A percentile compares a stretch with the other conserved stretches of the same genome.
phyloP scores from a whole-genome alignment of 768 basidiomycete species.

The Jaapia argillacea region DNA sequence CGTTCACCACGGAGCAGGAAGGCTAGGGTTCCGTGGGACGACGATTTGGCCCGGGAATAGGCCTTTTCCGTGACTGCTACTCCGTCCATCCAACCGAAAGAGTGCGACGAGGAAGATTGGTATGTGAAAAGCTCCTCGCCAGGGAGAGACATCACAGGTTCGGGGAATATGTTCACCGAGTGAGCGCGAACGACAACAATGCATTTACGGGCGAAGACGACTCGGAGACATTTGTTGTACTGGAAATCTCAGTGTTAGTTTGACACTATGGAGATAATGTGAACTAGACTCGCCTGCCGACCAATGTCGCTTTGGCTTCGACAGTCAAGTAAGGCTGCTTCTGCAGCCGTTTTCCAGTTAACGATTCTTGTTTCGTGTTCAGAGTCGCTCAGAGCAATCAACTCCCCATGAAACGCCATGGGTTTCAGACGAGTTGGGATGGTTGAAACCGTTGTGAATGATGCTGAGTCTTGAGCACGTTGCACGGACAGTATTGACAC shows the following conservation, averaged over 20 bases:
- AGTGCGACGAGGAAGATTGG: slow-evolving; percentile 30
- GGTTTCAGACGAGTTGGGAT: slow-evolving; percentile 35
- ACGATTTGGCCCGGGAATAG: not conserved
- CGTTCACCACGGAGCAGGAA: slow-evolving; percentile 49
- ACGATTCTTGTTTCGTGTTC: slow-evolving; percentile 37
- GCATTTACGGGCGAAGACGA: slow-evolving; percentile 34
- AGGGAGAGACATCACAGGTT: slow-evolving; percentile 26
- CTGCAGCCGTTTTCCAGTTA: slow-evolving; percentile 41
- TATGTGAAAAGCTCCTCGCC: slow-evolving; percentile 17
- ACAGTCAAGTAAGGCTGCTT: slow-evolving; percentile 35
- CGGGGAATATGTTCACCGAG: slow-evolving; percentile 45
- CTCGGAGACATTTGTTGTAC: slow-evolving; percentile 43
- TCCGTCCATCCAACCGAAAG: slow-evolving; percentile 64
- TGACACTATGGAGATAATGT: not conserved
- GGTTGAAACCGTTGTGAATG: slow-evolving; percentile 16
- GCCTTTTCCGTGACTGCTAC: slow-evolving; percentile 26
- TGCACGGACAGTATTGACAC: too few species aligned
- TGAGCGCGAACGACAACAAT: slow-evolving; percentile 51
- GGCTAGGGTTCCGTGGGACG: slow-evolving; percentile 21
- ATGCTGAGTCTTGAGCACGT: too few species aligned
- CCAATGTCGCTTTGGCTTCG: too few species aligned
- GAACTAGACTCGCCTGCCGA: too few species aligned
- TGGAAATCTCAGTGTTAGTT: slow-evolving; percentile 10
- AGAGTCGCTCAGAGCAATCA: slow-evolving; percentile 47
- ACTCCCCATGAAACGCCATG: slow-evolving; percentile 36